phyloP scores from a whole-genome alignment of 495 filamentous ascomycete genomes.

The Aspergillus hancockii region DNA sequence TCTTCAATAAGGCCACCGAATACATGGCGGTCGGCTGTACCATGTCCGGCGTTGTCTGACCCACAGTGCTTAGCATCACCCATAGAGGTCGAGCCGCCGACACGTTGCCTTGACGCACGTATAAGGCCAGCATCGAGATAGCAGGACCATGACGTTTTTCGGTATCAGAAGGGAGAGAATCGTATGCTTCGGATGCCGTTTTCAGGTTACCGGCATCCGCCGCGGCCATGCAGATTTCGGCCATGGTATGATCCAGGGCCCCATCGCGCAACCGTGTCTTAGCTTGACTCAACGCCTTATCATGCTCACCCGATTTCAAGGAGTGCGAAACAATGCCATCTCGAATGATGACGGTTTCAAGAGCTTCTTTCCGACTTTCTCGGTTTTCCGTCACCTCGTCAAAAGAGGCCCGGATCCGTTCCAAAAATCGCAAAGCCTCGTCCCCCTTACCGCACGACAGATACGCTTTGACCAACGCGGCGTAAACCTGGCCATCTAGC shows the following conservation, averaged over 20 bases:
- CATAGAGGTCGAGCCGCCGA: conserved; percentile 74
- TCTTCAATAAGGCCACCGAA: conserved; percentile 76
- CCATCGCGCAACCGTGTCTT: conserved; percentile 50
- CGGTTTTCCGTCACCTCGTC: conserved; percentile 57
- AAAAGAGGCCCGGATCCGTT: conserved; percentile 66
- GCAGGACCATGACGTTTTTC: conserved; percentile 60
- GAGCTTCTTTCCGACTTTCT: conserved; percentile 48
- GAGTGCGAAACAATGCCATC: conserved; percentile 75
- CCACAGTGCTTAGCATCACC: conserved; percentile 64
- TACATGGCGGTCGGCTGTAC: conserved; percentile 88
- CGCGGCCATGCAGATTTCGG: conserved; percentile 62
- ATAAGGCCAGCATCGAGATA: conserved; percentile 83
- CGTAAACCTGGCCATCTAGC: conserved; percentile 82
- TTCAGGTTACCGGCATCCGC: conserved; percentile 76
- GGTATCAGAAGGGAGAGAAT: conserved; percentile 50
- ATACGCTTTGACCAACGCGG: conserved; percentile 84
- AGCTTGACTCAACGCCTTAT: conserved; percentile 65
- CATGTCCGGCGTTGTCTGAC: conserved; percentile 62
- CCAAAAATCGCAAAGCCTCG: conserved; percentile 78
- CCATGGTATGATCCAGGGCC: conserved; percentile 55
- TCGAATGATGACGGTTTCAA: conserved; percentile 69
- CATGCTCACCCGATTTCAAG: conserved; percentile 61
- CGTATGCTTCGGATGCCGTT: conserved; percentile 68
- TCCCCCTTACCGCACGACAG: conserved; percentile 73
- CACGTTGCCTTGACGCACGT: conserved; percentile 77